A percentile compares a stretch with the other conserved stretches of the same genome.
These are phyloP conservation scores for Globisporangium recalcitrans DNA, from an alignment of 352 stramenopile genomes.

Conservation along the genomic window DNA sequence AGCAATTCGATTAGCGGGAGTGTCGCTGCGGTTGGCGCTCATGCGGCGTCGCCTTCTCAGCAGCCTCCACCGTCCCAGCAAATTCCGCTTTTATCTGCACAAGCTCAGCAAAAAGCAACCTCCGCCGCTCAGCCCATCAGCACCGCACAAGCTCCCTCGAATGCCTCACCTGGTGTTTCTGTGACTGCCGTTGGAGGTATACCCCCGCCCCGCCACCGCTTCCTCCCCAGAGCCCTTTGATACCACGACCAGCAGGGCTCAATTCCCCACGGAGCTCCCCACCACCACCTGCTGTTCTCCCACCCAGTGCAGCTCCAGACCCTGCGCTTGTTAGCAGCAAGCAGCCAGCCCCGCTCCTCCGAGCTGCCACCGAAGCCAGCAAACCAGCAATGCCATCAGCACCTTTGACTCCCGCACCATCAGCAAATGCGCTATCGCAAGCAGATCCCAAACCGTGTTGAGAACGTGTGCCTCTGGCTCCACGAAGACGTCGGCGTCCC, in stretches of 20 bases:
- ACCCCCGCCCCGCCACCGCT: background rate
- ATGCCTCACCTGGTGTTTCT: background rate
- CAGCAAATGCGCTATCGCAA: background rate
- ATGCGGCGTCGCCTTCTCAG: background rate
- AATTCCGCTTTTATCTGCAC: background rate
- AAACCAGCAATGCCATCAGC: background rate
- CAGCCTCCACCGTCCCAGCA: background rate
- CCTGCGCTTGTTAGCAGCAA: background rate
- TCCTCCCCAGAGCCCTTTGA: background rate
- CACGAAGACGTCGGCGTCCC: conserved; percentile 68
- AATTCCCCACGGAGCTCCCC: background rate
- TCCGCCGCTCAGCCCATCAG: background rate
- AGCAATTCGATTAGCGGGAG: conserved; percentile 9
- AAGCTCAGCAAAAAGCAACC: background rate
- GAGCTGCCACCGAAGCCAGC: background rate
- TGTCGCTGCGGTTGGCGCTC: background rate
- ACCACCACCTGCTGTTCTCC: background rate
- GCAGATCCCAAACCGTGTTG: conserved; percentile 23
- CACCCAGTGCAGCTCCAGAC: background rate
- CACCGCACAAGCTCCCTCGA: background rate
- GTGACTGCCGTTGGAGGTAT: background rate
- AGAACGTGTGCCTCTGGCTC: conserved; percentile 78
- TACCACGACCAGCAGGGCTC: background rate
- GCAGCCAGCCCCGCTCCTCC: background rate
- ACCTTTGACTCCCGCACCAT: background rate